Conservation (phyloP, 192 early-diverging fungal genomes). For the Ambispora gerdemannii region DNA sequence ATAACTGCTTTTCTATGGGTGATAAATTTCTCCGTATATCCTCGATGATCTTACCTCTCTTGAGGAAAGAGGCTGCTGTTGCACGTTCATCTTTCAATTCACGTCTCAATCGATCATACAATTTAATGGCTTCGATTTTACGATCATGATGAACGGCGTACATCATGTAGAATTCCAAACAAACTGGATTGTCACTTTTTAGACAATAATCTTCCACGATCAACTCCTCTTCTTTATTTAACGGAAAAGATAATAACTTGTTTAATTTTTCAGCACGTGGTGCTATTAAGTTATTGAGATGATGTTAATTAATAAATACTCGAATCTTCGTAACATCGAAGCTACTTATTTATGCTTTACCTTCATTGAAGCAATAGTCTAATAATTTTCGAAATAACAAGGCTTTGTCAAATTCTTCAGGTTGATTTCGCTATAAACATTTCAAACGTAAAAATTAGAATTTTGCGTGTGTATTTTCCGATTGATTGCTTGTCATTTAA, state of each 20-base stretch:
- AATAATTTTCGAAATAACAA: neutral
- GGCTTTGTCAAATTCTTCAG: neutral
- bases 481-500: too few species aligned
- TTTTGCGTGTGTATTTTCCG: too few species aligned
- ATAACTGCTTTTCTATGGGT: neutral
- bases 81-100: neutral
- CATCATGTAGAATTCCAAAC: neutral
- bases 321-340: too few species aligned
- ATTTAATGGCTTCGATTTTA: neutral
- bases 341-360: too few species aligned
- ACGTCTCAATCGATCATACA: neutral
- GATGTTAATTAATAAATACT: neutral
- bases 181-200: neutral
- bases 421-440: neutral
- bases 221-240: neutral
- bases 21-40: neutral
- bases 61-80: neutral
- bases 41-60: neutral
- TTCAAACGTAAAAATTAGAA: too few species aligned
- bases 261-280: neutral
- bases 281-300: neutral
- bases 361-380: neutral
- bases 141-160: neutral
- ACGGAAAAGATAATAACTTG: neutral
- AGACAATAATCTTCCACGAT: neutral